A percentile compares a stretch with the other conserved stretches of the same genome.
Evolutionary conservation across 2,329 filamentous ascomycete genomes (phyloP).

Genomic region (Magnaporthiopsis poae): DNA sequence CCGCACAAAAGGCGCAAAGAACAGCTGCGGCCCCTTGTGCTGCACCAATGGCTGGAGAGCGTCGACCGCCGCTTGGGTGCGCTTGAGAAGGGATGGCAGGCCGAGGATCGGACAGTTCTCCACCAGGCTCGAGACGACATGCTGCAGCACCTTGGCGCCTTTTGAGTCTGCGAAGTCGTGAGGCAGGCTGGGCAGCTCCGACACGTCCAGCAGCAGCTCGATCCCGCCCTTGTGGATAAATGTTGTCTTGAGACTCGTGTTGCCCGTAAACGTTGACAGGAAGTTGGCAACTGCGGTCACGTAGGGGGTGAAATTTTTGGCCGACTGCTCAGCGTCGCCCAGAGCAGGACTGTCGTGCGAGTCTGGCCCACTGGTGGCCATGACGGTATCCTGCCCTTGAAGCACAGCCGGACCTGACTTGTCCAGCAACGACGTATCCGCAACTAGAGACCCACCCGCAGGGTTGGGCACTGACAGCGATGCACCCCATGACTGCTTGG

Average conservation of each 20-base stretch:
- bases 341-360: conserved; percentile 11
- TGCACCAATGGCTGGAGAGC: conserved; percentile 55
- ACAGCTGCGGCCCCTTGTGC: conserved; percentile 45
- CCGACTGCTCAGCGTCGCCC: conserved; percentile 13
- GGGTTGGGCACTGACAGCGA: conserved; percentile 42
- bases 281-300: conserved; percentile 70
- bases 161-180: conserved; percentile 59
- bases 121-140: conserved; percentile 66
- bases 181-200: conserved; percentile 70
- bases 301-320: conserved; percentile 51
- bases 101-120: conserved; percentile 73
- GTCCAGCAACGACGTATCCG: conserved; percentile 3
- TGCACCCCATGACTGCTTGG: conserved; percentile 61
- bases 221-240: conserved; percentile 74
- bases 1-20: conserved; percentile 59
- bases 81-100: conserved; percentile 68
- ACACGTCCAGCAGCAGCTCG: conserved; percentile 74
- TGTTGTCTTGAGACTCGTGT: conserved; percentile 57
- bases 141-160: conserved; percentile 60
- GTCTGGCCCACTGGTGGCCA: conserved; percentile 9
- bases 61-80: conserved; percentile 61
- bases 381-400: not conserved
- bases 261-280: conserved; percentile 62
- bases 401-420: not conserved
- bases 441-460: conserved; percentile 2